Percentiles rank a stretch among this genome's conserved stretches.
Evolutionary conservation across 495 filamentous ascomycete species (phyloP).

Genomic region (Tuber microsphaerosporum): DNA sequence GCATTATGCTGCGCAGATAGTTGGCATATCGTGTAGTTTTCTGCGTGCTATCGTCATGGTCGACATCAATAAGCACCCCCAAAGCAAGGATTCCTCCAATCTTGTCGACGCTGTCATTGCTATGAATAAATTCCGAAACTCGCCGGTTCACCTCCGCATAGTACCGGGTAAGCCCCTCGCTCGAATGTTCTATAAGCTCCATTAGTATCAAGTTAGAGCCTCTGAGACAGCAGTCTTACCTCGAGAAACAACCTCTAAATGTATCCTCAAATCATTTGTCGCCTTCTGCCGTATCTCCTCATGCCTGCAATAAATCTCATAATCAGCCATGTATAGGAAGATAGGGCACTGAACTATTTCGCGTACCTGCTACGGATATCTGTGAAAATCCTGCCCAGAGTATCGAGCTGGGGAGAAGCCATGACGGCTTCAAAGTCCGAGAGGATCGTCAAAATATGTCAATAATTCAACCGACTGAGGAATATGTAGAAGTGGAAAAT

Average conservation of each 20-base stretch:
- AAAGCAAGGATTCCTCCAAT: slow-evolving; percentile 88
- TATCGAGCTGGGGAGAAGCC: slow-evolving; percentile 36
- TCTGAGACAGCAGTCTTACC: slow-evolving; percentile 21
- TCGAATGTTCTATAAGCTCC: slow-evolving; percentile 51
- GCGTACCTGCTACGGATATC: slow-evolving; percentile 42
- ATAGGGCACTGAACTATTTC: neutral
- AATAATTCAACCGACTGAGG: neutral
- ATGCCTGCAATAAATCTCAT: slow-evolving; percentile 33
- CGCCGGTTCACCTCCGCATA: slow-evolving; percentile 60
- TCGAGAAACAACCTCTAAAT: slow-evolving; percentile 38
- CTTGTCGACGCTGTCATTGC: slow-evolving; percentile 75
- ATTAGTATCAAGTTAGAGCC: slow-evolving; percentile 10
- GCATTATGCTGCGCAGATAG: slow-evolving; percentile 76
- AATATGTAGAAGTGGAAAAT: neutral
- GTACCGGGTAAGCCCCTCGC: slow-evolving; percentile 57
- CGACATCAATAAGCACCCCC: slow-evolving; percentile 87
- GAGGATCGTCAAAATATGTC: neutral
- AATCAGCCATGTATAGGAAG: slow-evolving; percentile 8
- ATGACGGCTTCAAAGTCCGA: slow-evolving; percentile 18
- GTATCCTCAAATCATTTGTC: slow-evolving; percentile 38
- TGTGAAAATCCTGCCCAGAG: slow-evolving; percentile 36
- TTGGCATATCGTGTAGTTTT: slow-evolving; percentile 90
- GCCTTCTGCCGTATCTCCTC: slow-evolving; percentile 44
- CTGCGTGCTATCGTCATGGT: slow-evolving; percentile 84
- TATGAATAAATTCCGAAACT: slow-evolving; percentile 65